Percentiles rank a stretch among this genome's conserved stretches.
phyloP scores from a whole-genome alignment of 345 rosid genomes.

The Eucalyptus lansdowneana region DNA sequence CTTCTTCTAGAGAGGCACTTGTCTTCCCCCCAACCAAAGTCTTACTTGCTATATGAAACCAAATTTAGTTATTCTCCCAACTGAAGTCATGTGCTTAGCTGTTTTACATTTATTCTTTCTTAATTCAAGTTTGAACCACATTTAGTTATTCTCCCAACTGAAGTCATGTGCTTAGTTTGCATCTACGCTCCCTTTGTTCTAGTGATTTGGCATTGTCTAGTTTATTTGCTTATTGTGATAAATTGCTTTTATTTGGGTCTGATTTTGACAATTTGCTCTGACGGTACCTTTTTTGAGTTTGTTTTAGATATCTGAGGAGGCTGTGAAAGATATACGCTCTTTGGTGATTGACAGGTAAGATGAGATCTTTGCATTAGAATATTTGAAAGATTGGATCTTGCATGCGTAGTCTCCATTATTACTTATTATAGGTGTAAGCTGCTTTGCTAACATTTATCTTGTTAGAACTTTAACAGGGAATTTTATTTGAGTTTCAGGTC shows the following conservation, averaged over 20 bases:
- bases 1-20: neutral
- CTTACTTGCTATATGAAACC: neutral
- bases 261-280: neutral
- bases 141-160: neutral
- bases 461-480: neutral
- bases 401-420: neutral
- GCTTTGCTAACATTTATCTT: neutral
- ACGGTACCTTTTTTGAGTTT: neutral
- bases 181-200: neutral
- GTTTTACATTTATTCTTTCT: neutral
- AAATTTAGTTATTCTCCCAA: neutral
- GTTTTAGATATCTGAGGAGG: constrained; percentile 81
- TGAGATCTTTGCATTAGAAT: neutral
- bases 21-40: neutral
- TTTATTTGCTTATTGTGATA: neutral
- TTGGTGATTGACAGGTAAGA: constrained; percentile 62
- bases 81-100: neutral
- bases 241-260: neutral
- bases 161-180: neutral
- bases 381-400: neutral
- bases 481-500: neutral
- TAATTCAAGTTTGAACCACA: neutral
- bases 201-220: neutral
- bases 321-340: constrained; percentile 60
- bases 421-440: neutral